Evolutionary conservation across 2,329 filamentous ascomycete genomes (phyloP).

Genomic region (Fusarium haematococcum): DNA sequence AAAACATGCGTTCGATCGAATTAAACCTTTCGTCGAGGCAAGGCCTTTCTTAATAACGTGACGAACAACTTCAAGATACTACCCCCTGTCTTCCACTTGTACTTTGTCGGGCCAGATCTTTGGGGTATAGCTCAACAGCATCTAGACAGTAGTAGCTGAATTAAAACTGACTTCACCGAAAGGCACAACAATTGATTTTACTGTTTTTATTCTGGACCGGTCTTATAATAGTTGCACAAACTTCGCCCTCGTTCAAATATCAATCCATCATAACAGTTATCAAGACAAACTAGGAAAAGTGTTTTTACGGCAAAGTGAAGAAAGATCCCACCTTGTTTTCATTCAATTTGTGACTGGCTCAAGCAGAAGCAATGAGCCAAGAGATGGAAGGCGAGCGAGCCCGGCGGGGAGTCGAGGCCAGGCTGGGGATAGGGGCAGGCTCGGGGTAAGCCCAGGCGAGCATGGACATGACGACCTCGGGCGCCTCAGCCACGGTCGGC

Average conservation of each 20-base stretch:
- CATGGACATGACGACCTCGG: slow-evolving; percentile 25
- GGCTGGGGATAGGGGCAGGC: slow-evolving; percentile 20
- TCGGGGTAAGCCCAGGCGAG: slow-evolving; percentile 13
- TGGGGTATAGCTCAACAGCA: neutral
- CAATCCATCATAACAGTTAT: slow-evolving; percentile 5
- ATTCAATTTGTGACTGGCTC: neutral
- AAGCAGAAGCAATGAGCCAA: slow-evolving; percentile 15
- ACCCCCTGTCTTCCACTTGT: neutral
- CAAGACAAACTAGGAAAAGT: neutral
- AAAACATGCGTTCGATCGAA: neutral
- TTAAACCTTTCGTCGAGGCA: no score
- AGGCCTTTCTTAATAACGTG: neutral
- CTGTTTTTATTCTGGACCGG: slow-evolving; percentile 11
- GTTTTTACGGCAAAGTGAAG: neutral
- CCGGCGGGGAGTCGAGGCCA: slow-evolving; percentile 6
- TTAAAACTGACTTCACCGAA: neutral
- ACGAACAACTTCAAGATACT: neutral
- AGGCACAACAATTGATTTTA: neutral
- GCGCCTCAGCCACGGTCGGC: slow-evolving; percentile 15
- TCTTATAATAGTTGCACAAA: slow-evolving; percentile 3
- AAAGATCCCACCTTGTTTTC: neutral
- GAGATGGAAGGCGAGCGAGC: slow-evolving; percentile 20
- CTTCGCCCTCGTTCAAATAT: neutral
- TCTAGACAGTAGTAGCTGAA: no score
- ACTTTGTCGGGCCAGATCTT: neutral